Evolutionary conservation across 495 filamentous ascomycete species (phyloP).

Genomic region (Bacidia rubella): DNA sequence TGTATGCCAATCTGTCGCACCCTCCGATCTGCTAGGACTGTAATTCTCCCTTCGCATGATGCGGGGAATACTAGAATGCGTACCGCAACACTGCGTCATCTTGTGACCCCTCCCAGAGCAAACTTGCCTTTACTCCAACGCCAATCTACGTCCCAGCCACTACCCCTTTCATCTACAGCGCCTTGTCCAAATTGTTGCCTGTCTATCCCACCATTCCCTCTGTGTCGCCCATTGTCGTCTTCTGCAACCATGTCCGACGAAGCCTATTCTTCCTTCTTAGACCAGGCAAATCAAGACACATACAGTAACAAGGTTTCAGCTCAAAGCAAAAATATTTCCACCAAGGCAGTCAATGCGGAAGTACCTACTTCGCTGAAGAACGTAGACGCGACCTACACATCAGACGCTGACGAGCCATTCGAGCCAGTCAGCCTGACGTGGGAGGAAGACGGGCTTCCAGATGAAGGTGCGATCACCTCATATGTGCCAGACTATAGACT

Average conservation of each 20-base stretch:
- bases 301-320: conserved; percentile 26
- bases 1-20: neutral
- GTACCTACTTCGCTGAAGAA: conserved; percentile 45
- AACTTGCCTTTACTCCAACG: conserved; percentile 19
- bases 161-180: neutral
- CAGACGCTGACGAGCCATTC: conserved; percentile 77
- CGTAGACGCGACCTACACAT: conserved; percentile 54
- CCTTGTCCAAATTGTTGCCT: neutral
- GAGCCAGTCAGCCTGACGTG: conserved; percentile 56
- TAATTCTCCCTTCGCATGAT: no score
- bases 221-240: neutral
- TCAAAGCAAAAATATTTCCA: conserved; percentile 12
- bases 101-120: neutral
- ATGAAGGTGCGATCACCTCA: conserved; percentile 17
- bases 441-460: conserved; percentile 30
- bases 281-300: conserved; percentile 69
- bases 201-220: neutral
- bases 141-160: neutral
- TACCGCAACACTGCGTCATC: neutral
- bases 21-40: no score
- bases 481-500: neutral
- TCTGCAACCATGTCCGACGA: conserved; percentile 42
- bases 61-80: neutral
- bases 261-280: conserved; percentile 65
- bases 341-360: conserved; percentile 32